Evolutionary conservation across 2,329 filamentous ascomycete genomes (phyloP), one percentile per base, ranked within the genome.

Genomic region (Karstenula rhodostoma): DNA sequence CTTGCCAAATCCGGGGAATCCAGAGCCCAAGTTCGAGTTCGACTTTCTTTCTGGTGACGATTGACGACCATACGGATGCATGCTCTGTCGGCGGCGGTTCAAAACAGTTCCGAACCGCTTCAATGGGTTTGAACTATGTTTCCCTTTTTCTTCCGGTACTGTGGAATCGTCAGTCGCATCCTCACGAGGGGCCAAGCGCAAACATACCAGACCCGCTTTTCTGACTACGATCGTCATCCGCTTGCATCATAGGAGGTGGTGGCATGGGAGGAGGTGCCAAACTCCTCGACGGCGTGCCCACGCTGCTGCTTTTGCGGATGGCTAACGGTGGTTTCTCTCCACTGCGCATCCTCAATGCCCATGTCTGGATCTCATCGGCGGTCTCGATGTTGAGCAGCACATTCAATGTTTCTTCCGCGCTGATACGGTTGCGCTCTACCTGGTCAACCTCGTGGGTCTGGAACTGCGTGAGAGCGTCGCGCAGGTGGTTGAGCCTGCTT

Each of bases 371-470:
- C 80, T 99, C 95, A 72, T 90, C 90, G 19, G 89, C 87, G 0
- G 94, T 96, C 75, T 92, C 90, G 44, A 97, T 88, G 74, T 96
- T 95, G 53, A 99, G 83, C 68, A 98, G 84, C 9, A 89, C 85
- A 67, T 92, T 93, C 59, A 99, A 81, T 27, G 92, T 92, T 62
- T 89, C 88, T 75, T 95, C 93, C 27, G 93, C 89, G 13, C 89
- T 88, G 60, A 87, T 82, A 63, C 92, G 88, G 62, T 86, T 89
- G 59, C 90, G 87, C 77, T 96, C 91, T 17, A 94, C 88, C 68
- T 92, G 88, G 74, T 99, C 95, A 29, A 92, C 87, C 77, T 98
- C 94, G 74, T 96, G 90, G 0, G 95, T 99, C 78, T 96, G 90
- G 70, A 94, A 91, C 73, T 97, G 94, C 0, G 95, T 98, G 61